These are phyloP conservation scores for Pistacia integerrima DNA, from an alignment of 345 rosid species.

Conservation along the genomic window DNA sequence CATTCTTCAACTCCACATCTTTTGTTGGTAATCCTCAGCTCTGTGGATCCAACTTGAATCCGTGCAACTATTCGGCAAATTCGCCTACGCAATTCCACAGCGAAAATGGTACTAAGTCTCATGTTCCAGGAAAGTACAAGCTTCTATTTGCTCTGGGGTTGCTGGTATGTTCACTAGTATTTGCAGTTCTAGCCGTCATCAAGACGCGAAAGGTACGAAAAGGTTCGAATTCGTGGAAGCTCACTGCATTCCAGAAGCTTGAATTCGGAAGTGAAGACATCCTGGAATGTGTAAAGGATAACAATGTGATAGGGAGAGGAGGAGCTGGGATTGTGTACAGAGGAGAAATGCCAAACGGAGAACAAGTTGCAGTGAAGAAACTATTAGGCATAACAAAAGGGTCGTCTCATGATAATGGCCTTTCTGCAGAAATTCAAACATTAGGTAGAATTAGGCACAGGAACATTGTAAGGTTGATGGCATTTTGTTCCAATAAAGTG, in stretches of 20 bases:
- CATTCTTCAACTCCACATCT: conserved; percentile 78
- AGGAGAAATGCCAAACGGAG: conserved; percentile 85
- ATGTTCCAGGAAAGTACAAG: conserved; percentile 60
- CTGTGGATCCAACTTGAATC: conserved; percentile 69
- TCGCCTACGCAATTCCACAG: conserved; percentile 32
- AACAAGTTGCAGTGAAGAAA: conserved; percentile 84
- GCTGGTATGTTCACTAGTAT: conserved; percentile 65
- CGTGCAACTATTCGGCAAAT: conserved; percentile 50
- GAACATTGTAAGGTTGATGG: conserved; percentile 84
- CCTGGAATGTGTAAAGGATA: conserved; percentile 87
- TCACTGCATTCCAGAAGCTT: conserved; percentile 79
- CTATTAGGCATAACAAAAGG: conserved; percentile 68
- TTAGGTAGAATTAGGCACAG: conserved; percentile 87
- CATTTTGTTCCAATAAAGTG: conserved; percentile 81
- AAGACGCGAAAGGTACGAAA: conserved; percentile 50
- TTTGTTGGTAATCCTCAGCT: conserved; percentile 85
- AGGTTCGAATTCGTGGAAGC: conserved; percentile 67
- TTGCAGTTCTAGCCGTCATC: conserved; percentile 61
- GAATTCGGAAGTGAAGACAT: conserved; percentile 72
- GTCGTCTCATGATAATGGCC: conserved; percentile 77
- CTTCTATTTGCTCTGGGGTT: conserved; percentile 75
- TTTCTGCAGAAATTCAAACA: conserved; percentile 86
- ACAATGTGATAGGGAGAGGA: conserved; percentile 85
- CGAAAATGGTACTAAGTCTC: conserved; percentile 31
- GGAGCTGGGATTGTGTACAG: conserved; percentile 91